A percentile compares a stretch with the other conserved stretches of the same genome.
These are phyloP conservation scores for Asterella californica DNA, from an alignment of 225 moss, liverwort and hornwort genomes.

Conservation along the genomic window DNA sequence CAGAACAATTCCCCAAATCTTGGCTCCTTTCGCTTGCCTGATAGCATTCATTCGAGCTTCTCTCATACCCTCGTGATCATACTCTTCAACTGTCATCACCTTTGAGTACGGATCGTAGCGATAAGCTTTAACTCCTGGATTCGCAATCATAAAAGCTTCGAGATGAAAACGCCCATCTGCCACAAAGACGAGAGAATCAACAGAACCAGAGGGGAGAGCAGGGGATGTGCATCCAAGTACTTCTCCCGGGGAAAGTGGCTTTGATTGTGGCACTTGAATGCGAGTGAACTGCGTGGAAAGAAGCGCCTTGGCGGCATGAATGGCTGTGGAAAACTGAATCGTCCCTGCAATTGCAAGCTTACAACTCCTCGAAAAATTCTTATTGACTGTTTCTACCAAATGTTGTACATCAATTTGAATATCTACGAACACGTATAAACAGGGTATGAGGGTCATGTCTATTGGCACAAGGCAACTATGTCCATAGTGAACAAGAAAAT, in stretches of 20 bases:
- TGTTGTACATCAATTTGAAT: conserved; percentile 83
- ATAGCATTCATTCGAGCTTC: conserved; percentile 71
- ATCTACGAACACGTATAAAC: conserved; percentile 96
- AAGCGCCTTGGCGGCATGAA: conserved; percentile 64
- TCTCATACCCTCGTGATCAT: conserved; percentile 90
- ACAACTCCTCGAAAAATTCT: conserved; percentile 52
- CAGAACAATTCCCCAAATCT: conserved; percentile 78
- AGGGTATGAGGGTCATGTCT: conserved; percentile 78
- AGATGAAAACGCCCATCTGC: conserved; percentile 94
- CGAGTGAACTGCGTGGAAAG: conserved; percentile 56
- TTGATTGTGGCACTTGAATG: conserved; percentile 67
- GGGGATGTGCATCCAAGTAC: conserved; percentile 96
- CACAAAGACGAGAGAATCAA: conserved; percentile 76
- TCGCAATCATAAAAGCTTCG: conserved; percentile 96
- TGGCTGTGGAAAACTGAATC: conserved; percentile 84
- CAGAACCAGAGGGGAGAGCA: conserved; percentile 49
- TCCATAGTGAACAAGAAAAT: conserved; percentile 89
- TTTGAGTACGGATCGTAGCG: conserved; percentile 91
- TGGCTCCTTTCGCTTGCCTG: conserved; percentile 58
- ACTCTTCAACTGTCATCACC: conserved; percentile 72
- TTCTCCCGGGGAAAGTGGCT: conserved; percentile 93
- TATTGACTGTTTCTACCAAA: conserved; percentile 63
- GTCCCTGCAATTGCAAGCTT: conserved; percentile 87
- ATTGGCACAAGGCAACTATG: conserved; percentile 94
- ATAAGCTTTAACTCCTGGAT: conserved; percentile 76